Conservation (phyloP, 306 rosid species). For the Sesbania bispinosa region DNA sequence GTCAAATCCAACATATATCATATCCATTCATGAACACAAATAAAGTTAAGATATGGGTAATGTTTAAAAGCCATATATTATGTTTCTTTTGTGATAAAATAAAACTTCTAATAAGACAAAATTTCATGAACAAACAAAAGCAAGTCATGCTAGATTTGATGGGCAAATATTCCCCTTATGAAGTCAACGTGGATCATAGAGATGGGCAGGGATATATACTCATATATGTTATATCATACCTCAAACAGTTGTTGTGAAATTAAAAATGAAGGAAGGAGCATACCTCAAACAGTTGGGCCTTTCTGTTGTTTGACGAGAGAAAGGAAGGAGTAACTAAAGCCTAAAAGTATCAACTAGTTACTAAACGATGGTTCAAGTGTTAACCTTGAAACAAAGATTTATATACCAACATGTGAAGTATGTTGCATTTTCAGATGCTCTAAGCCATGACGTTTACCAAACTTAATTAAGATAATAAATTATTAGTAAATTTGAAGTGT, state of each 20-base stretch:
- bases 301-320: neutral
- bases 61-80: neutral
- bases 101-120: neutral
- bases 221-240: too few relatives aligned
- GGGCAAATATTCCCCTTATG: neutral
- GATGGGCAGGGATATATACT: too few relatives aligned
- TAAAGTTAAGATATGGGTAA: too few relatives aligned
- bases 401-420: neutral
- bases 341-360: neutral
- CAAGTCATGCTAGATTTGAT: neutral
- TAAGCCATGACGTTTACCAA: constrained; percentile 21
- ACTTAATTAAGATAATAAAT: neutral
- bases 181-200: too few relatives aligned
- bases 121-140: neutral
- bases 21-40: neutral
- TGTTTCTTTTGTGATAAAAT: neutral
- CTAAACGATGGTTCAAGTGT: neutral
- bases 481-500: neutral
- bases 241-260: too few relatives aligned
- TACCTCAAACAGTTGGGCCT: constrained; percentile 23
- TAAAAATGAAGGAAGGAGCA: too few relatives aligned
- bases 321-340: neutral
- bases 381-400: neutral
- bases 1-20: neutral
- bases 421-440: neutral